Conservation (phyloP, 148 eudicot species). For the Rhododendron mucronatum region DNA sequence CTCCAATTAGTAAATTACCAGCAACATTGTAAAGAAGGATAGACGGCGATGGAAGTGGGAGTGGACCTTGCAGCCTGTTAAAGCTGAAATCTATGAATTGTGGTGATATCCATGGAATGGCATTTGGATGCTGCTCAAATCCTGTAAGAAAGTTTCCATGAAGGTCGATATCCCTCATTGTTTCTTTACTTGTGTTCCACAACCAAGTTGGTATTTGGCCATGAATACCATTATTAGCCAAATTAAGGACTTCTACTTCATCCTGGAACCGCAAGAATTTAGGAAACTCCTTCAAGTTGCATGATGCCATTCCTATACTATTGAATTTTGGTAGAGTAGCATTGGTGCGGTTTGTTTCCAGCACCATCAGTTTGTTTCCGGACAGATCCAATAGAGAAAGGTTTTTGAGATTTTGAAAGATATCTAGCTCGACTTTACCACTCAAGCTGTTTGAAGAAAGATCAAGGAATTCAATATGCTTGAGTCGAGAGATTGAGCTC, state of each 20-base stretch:
- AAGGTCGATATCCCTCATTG: too few species aligned
- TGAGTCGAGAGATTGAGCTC: too few species aligned
- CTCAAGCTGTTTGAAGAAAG: not conserved
- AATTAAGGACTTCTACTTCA: not conserved
- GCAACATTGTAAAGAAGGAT: not conserved
- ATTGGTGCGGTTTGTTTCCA: not conserved
- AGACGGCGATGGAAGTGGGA: not conserved
- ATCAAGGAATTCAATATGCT: not conserved
- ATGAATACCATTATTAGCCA: slow-evolving; percentile 14
- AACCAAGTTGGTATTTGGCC: slow-evolving; percentile 20
- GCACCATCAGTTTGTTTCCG: not conserved
- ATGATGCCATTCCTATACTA: not conserved
- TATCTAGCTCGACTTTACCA: slow-evolving; percentile 2
- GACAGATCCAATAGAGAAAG: not conserved
- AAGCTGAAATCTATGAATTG: not conserved
- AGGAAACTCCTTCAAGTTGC: slow-evolving; percentile 19
- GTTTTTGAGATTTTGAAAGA: slow-evolving; percentile 6
- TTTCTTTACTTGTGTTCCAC: too few species aligned
- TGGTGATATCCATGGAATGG: not conserved
- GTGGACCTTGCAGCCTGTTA: not conserved
- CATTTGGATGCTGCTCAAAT: too few species aligned
- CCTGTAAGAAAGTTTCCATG: too few species aligned
- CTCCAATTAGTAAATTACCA: not conserved
- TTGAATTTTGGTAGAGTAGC: slow-evolving; percentile 2
- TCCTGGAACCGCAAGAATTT: slow-evolving; percentile 12